A percentile compares a stretch with the other conserved stretches of the same genome.
Evolutionary conservation across 768 basidiomycete species (phyloP).

Genomic region (Imleria badia): DNA sequence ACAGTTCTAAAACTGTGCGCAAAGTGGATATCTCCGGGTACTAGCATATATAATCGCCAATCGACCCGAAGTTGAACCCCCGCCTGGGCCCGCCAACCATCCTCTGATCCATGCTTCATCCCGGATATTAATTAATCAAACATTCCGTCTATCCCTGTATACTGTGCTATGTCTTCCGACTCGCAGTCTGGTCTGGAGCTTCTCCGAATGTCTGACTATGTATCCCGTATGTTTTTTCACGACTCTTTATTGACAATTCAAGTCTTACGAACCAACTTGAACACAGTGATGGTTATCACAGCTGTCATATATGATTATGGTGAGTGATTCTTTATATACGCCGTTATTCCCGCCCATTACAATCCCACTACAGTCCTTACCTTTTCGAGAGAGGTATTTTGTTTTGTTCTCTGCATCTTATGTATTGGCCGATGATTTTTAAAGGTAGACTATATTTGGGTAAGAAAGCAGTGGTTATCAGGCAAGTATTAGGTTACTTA

Average conservation of each 20-base stretch:
- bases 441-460: constrained; percentile 17
- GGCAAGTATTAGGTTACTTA: neutral
- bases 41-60: no score
- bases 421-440: neutral
- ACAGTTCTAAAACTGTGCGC: no score
- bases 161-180: neutral
- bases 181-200: neutral
- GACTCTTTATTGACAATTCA: neutral
- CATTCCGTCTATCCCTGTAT: neutral
- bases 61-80: no score
- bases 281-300: neutral
- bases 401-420: neutral
- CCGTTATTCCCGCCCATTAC: no score
- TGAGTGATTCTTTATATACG: neutral
- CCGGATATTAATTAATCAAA: no score
- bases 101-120: no score
- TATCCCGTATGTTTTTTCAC: neutral
- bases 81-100: no score
- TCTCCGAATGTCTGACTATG: neutral
- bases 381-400: neutral
- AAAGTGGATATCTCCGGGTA: no score
- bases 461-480: neutral
- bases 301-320: constrained; percentile 6
- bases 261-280: neutral
- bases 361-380: constrained; percentile 1